Base-by-base conservation (phyloP, 805 yeast species). In the Candida germanica region DNA sequence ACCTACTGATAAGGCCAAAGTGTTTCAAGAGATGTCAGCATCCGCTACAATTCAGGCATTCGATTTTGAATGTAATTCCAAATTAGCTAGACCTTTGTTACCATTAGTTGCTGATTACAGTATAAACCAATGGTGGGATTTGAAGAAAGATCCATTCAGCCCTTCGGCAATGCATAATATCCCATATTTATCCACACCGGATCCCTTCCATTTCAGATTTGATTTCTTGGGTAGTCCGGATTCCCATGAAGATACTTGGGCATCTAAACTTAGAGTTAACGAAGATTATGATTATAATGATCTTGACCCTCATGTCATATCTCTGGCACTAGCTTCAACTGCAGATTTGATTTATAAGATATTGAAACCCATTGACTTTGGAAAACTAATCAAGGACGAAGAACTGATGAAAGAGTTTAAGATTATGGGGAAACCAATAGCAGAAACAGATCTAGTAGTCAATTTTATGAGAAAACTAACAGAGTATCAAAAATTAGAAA, bases 71-170 rank as follows among this genome's bases (percentile, higher is more conserved):
- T 76, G 81, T 47, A 61, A 58, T 26, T 28, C 50, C 1, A 38
- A 56, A 0, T 46, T 52, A 6, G 52, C 75, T 3, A 50, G 40
- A 4, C 83, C 87, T 0, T 40, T 80, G 3, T 46, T 65, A 23
- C 87, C 88, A 0, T 52, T 83, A 23, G 51, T 74, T n/a, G 80
- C 86, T 0, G 85, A 80, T 39, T 71, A 71, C 35, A 61, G 72
- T 22, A 58, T 71, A 1, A 57, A 53, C 3, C 70, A 71, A 36
- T 74, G 79, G 77, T 50, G 73, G 30, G 63, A 68, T 5, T 35
- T 51, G 9, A 42, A 42, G 12, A 32, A 36, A 22, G 38, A 48
- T 30, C 37, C 49, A 34, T 42, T 48, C 36, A 47, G 44, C 39
- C 59, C 53, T 16, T 48, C 53, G 2, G 38, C 68, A 2, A 49